Base-by-base conservation (phyloP, 2,329 filamentous ascomycete genomes). In the Sclerotinia spermophila region DNA sequence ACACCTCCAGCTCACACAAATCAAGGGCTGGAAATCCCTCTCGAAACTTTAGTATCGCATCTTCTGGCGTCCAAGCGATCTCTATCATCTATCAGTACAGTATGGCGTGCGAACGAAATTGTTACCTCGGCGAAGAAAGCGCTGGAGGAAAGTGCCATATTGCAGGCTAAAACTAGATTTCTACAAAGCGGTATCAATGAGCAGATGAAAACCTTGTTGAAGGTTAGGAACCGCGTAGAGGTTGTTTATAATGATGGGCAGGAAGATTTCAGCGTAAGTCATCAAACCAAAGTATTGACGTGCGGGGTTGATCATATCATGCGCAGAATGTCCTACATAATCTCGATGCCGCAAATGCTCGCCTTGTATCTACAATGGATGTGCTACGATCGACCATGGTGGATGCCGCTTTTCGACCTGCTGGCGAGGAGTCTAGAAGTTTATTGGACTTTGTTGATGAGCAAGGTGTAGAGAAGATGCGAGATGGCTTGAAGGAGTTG, bases 41-140 rank as follows among this genome's bases (percentile, higher is more conserved):
- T 97, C 77, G 93, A 97, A 76, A 89, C 88, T 35, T 88, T 98
- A 58, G 92, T 97, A 70, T 87, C 89, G 68, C 90, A 97, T 81
- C 90, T 97, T 48, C 88, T 97, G 55, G 90, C 91, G 42, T 92
- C 95, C 13, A 97, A 97, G 80, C 89, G 93, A 59, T 94, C 94
- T 1, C 86, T 98, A 6, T 92, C 92, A 24, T 93, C 93, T 17
- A 94, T 96, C 79, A 88, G 86, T 56, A 89, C 92, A 72, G 93
- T 97, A 67, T 90, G 92, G 79, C 92, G 92, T 72, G 94, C 94
- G 74, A 94, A 96, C 78, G 92, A 96, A 77, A 89, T 97, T 70
- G 91, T 96, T 59, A 93, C 88, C 30, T 84, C 87, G 21, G 93
- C 94, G 6, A 90, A 93, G 45, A 83, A 86, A 44, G 87, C 92